These are phyloP conservation scores for Daldinia grandis DNA, from an alignment of 495 filamentous ascomycete species.

Conservation along the genomic window DNA sequence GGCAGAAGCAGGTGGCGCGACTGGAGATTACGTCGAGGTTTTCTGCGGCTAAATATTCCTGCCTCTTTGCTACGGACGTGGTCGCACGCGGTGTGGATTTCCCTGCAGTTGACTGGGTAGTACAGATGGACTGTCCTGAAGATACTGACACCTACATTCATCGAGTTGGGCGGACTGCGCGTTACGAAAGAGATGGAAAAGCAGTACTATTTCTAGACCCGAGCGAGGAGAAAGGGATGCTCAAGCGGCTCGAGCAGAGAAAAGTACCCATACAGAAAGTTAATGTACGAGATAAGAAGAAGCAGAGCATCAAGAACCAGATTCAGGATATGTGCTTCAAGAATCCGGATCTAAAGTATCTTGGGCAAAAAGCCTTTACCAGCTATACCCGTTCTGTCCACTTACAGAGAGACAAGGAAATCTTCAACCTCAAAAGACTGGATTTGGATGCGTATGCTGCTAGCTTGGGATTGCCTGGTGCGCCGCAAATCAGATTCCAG, in stretches of 20 bases:
- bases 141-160: constrained; percentile 98
- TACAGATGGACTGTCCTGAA: constrained; percentile 94
- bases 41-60: constrained; percentile 76
- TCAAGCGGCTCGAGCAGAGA: constrained; percentile 82
- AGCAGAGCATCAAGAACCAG: constrained; percentile 81
- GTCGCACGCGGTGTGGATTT: constrained; percentile 94
- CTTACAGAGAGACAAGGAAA: constrained; percentile 90
- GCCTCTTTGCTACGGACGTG: constrained; percentile 95
- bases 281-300: constrained; percentile 87
- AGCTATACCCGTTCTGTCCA: constrained; percentile 84
- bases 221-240: constrained; percentile 86
- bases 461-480: constrained; percentile 87
- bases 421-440: constrained; percentile 82
- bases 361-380: constrained; percentile 95
- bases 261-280: constrained; percentile 87
- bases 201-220: constrained; percentile 94
- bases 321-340: constrained; percentile 95
- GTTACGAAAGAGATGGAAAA: constrained; percentile 86
- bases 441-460: constrained; percentile 85
- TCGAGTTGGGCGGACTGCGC: constrained; percentile 90
- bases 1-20: constrained; percentile 89
- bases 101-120: constrained; percentile 96
- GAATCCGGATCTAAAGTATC: constrained; percentile 90
- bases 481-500: constrained; percentile 89
- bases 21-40: constrained; percentile 87